Base-by-base conservation (phyloP, 768 basidiomycete species). In the Epithele typhae region DNA sequence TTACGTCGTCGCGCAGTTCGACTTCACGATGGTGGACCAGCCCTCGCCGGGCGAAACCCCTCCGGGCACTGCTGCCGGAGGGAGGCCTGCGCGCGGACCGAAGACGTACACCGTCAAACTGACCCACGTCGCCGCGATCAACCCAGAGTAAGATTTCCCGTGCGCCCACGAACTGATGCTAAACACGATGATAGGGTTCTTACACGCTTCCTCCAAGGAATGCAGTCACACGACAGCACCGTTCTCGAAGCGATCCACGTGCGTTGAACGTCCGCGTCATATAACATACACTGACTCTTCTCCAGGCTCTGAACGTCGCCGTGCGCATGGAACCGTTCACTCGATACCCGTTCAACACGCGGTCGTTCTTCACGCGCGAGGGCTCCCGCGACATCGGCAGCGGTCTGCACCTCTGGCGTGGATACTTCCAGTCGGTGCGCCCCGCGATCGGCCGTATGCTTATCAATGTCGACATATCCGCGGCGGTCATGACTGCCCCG, bases 341-440 rank as follows among this genome's bases (percentile, higher is more conserved):
- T 59, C 71, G 72, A 17, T 79, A 81, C 46, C 85, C 87, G 0
- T 87, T 82, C 71, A 84, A 87, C 43, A 75, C 80, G 6, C 75
- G 87, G 0, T 87, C 84, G 0, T 89, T 91, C 64, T 91, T 82
- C 61, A 84, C 82, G 0, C 63, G 76, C 21, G 59, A 65, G 1
- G 84, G 79, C 41, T 73, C 66, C 8, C 73, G 67, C 36, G 64
- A 68, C 41, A 77, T 88, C 21, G 83, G 86, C 0, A 58, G 62
- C 0, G 87, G 89, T 0, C 70, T 91, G 3, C 74, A 79, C 14
- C 71, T 88, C 0, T 87, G 86, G 85, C 73, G 87, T 3, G 88
- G 88, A 0, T 88, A 85, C 46, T 90, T 91, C 64, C 88, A 90
- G 59, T 85, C 83, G 0, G 74, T 88, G 12, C 73, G 88, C 17